phyloP scores from a whole-genome alignment of 1,139 yeast genomes.

The Blastobotrys aristatus region DNA sequence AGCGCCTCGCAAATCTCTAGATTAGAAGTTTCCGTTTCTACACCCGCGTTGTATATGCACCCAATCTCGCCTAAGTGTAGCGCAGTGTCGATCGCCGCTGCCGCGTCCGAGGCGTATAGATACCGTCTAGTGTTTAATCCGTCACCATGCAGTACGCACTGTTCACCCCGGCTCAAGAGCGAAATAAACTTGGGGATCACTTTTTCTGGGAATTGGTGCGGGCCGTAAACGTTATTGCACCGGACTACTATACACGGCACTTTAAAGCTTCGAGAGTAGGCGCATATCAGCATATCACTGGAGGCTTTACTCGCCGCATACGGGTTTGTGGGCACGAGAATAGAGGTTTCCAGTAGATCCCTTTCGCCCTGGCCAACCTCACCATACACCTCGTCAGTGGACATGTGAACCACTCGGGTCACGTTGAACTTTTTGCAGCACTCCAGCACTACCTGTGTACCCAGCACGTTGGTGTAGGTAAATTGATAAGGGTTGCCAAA shows the following conservation, averaged over 20 bases:
- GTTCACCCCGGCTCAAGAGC: constrained; percentile 29
- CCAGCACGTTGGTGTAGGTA: constrained; percentile 45
- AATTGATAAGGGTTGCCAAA: constrained; percentile 45
- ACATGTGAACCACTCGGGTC: constrained; percentile 44
- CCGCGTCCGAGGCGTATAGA: constrained; percentile 47
- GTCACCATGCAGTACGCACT: constrained; percentile 44
- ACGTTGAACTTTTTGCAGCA: constrained; percentile 33
- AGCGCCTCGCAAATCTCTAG: constrained; percentile 30
- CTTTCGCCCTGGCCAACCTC: constrained; percentile 30
- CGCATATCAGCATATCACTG: constrained; percentile 46
- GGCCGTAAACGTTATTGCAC: constrained; percentile 55
- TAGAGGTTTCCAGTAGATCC: constrained; percentile 38
- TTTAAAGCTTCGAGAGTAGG: constrained; percentile 44
- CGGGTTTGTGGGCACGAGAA: constrained; percentile 52
- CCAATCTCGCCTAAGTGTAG: constrained; percentile 35
- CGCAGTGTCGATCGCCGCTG: constrained; percentile 40
- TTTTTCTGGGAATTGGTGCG: constrained; percentile 54
- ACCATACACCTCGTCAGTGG: constrained; percentile 63
- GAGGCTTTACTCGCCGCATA: constrained; percentile 59
- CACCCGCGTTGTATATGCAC: constrained; percentile 47
- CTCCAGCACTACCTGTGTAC: constrained; percentile 50
- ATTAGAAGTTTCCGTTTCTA: constrained; percentile 44
- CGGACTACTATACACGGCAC: constrained; percentile 45
- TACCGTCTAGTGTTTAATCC: constrained; percentile 47
- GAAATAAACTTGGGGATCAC: constrained; percentile 44